phyloP scores from a whole-genome alignment of 768 basidiomycete species.

The Xerocomellus intermedius region DNA sequence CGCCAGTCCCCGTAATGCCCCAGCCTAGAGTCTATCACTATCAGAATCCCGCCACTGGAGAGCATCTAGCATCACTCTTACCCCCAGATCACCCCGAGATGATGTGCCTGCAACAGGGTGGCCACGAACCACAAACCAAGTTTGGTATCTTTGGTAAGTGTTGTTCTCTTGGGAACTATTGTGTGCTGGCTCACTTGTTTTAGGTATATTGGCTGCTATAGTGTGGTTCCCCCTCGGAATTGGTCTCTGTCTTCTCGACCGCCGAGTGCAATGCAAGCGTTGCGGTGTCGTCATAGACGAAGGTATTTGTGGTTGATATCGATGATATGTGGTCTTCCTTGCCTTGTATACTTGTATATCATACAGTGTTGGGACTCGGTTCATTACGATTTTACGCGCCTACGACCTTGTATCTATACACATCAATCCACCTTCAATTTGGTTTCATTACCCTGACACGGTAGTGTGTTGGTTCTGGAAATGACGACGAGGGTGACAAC shows the following conservation, averaged over 20 bases:
- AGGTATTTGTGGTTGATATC: slow-evolving; percentile 33
- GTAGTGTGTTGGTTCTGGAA: too few species aligned
- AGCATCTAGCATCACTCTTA: slow-evolving; percentile 58
- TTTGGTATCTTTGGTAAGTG: slow-evolving; percentile 70
- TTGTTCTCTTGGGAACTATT: not conserved
- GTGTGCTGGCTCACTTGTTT: not conserved
- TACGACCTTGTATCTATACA: slow-evolving; percentile 12
- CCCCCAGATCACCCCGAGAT: slow-evolving; percentile 83
- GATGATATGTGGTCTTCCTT: not conserved
- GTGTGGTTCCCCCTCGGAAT: slow-evolving; percentile 87
- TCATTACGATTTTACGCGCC: not conserved
- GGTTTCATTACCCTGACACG: too few species aligned
- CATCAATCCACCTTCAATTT: too few species aligned
- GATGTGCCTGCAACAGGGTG: slow-evolving; percentile 77
- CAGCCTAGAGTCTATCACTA: slow-evolving; percentile 66
- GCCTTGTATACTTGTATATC: not conserved
- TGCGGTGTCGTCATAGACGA: slow-evolving; percentile 42
- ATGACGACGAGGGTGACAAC: too few species aligned
- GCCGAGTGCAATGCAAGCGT: slow-evolving; percentile 60
- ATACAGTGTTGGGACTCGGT: not conserved
- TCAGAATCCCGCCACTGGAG: slow-evolving; percentile 56
- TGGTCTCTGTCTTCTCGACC: slow-evolving; percentile 74
- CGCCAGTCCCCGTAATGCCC: slow-evolving; percentile 34
- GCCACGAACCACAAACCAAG: slow-evolving; percentile 59
- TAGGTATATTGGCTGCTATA: slow-evolving; percentile 78